Base-by-base conservation (phyloP, 345 rosid genomes). In the Acer saccharum region DNA sequence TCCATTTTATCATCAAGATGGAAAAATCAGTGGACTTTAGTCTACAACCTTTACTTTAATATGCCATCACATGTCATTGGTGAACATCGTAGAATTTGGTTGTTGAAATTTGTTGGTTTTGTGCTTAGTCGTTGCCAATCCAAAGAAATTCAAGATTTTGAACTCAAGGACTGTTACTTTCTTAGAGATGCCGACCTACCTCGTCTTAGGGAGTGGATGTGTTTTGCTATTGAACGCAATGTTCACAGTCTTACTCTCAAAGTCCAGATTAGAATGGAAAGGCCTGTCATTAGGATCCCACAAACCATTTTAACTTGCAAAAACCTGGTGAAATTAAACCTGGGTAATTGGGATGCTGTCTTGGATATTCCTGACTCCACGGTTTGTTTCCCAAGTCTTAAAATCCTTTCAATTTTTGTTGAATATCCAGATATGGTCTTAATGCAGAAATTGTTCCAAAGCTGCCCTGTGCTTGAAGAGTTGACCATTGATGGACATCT, bases 1-100 rank as follows among this genome's bases (percentile, higher is more conserved):
- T 13, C 58, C 62, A 17, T 52, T 48, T 14, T 75, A 35, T 80
- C 82, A 10, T 60, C 58, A 25, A 50, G 75, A 58, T 79, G 82
- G 82, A 60, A 29, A 29, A 16, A 25, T 32, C n/a, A 64, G 18
- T 75, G 71, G 71, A 54, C 20, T 4, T 35, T 14, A 32, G 7
- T 62, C 13, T 7, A 50, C 13, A 23, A 7, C 39, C 18, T 73
- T 61, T 23, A 50, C 32, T 35, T 73, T 16, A 50, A 58, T 10
- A 9, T 50, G 16, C 55, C 55, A 50, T 50, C 55, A 14, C 2
- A 50, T 9, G 11, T 9, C 17, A 10, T 4, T 18, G 39, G 7
- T 21, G 12, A 25, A 16, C 17, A 62, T 35, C 39, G 6, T 12
- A 16, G 6, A 29, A 43, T 5, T 11, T 23, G 18, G 76, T 52